These are phyloP conservation scores for Pogostemon cablin DNA, from an alignment of 257 asterid genomes.

Conservation along the genomic window DNA sequence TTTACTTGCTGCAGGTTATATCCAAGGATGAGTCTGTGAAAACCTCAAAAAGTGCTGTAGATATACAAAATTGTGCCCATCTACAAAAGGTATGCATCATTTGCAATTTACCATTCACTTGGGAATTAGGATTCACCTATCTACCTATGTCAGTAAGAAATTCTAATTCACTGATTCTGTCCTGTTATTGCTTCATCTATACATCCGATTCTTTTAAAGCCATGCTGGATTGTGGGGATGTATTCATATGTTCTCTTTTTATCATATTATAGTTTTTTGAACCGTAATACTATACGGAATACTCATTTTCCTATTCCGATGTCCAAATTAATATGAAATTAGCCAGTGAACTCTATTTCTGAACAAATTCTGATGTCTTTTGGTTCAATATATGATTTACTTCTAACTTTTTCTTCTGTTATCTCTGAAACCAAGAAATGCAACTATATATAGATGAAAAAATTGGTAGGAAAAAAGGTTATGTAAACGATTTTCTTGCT, in stretches of 20 bases:
- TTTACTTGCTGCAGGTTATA: constrained; percentile 63
- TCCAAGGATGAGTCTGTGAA: constrained; percentile 94
- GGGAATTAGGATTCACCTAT: not conserved
- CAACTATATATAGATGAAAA: not conserved
- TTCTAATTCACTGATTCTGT: not conserved
- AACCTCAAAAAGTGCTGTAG: constrained; percentile 78
- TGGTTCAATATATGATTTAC: not conserved
- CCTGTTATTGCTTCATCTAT: not conserved
- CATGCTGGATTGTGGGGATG: not conserved
- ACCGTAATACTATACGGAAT: not conserved
- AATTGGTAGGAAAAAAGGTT: not conserved
- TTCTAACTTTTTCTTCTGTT: not conserved
- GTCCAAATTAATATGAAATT: constrained; percentile 2
- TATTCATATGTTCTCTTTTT: not conserved
- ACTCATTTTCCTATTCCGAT: not conserved
- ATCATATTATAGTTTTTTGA: not conserved
- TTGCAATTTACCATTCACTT: constrained; percentile 6
- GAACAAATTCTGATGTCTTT: not conserved
- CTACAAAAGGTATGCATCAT: constrained; percentile 72
- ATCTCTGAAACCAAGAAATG: not conserved
- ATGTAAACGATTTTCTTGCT: not conserved
- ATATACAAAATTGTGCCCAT: constrained; percentile 73
- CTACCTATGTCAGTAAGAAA: constrained; percentile 3
- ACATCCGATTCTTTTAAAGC: not conserved
- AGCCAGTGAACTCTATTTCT: not conserved